phyloP scores from a whole-genome alignment of 2,329 filamentous ascomycete genomes.

The Xylaria sp. region DNA sequence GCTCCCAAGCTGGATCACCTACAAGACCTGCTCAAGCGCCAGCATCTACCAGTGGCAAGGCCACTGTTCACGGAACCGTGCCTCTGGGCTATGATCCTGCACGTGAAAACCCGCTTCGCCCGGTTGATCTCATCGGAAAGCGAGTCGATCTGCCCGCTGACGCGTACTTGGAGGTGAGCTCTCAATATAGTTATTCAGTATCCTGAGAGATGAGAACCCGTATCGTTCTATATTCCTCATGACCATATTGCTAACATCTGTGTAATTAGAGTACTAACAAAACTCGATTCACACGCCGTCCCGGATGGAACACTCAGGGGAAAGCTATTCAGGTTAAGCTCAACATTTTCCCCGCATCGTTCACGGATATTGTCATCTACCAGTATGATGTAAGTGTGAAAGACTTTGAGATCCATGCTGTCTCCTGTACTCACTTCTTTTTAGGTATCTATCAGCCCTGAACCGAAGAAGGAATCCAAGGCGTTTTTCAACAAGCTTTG shows the following conservation, averaged over 20 bases:
- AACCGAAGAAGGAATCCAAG: slow-evolving; percentile 54
- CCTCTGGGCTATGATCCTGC: slow-evolving; percentile 37
- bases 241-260: too few species aligned
- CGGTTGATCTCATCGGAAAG: slow-evolving; percentile 52
- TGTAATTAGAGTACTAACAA: slow-evolving; percentile 41
- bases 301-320: slow-evolving; percentile 66
- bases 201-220: not conserved
- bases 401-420: not conserved
- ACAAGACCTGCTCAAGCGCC: not conserved
- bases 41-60: not conserved
- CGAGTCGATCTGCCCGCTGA: slow-evolving; percentile 69
- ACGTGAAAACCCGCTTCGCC: slow-evolving; percentile 42
- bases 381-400: slow-evolving; percentile 82
- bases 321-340: slow-evolving; percentile 66
- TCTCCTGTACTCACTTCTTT: not conserved
- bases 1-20: slow-evolving; percentile 31
- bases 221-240: not conserved
- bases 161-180: slow-evolving; percentile 59
- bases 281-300: slow-evolving; percentile 57
- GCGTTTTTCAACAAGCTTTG: slow-evolving; percentile 80
- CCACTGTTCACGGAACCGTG: slow-evolving; percentile 3
- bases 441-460: slow-evolving; percentile 73
- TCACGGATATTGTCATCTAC: slow-evolving; percentile 71
- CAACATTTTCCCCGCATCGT: slow-evolving; percentile 76
- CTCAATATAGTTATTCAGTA: not conserved